Conservation (phyloP, 1,139 yeast genomes). For the Meyerozyma athensensis region DNA sequence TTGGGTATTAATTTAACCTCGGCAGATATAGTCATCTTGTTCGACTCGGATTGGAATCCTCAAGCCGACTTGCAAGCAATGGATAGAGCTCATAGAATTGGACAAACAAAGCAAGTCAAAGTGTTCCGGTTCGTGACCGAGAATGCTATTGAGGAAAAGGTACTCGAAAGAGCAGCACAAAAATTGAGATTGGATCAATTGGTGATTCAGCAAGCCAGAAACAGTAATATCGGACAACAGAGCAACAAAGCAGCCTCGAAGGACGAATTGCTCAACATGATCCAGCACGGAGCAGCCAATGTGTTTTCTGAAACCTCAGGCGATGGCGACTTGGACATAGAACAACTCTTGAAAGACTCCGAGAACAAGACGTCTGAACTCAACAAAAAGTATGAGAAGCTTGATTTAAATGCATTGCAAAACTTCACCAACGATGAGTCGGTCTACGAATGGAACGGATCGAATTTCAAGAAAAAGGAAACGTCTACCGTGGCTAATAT, state of each 20-base stretch:
- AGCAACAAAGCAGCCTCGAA: slow-evolving; percentile 48
- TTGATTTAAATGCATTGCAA: slow-evolving; percentile 73
- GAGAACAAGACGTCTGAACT: slow-evolving; percentile 61
- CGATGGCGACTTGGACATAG: slow-evolving; percentile 57
- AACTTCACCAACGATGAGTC: slow-evolving; percentile 62
- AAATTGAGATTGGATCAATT: slow-evolving; percentile 73
- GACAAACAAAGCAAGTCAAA: slow-evolving; percentile 76
- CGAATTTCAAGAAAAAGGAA: slow-evolving; percentile 67
- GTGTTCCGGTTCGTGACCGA: slow-evolving; percentile 75
- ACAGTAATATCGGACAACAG: slow-evolving; percentile 32
- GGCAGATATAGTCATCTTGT: slow-evolving; percentile 70
- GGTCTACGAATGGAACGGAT: slow-evolving; percentile 85
- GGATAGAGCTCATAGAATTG: slow-evolving; percentile 88
- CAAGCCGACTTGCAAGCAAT: slow-evolving; percentile 85
- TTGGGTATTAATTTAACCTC: slow-evolving; percentile 74
- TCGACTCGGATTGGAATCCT: slow-evolving; percentile 84
- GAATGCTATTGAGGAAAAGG: slow-evolving; percentile 78
- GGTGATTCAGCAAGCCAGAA: slow-evolving; percentile 75
- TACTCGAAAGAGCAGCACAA: slow-evolving; percentile 75
- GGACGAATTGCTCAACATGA: slow-evolving; percentile 73
- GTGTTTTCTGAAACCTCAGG: slow-evolving; percentile 39
- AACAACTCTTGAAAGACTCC: slow-evolving; percentile 54
- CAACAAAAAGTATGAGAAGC: slow-evolving; percentile 57
- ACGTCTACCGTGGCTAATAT: slow-evolving; percentile 35
- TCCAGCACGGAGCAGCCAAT: slow-evolving; percentile 73